Conservation (phyloP, 768 basidiomycete species). For the Mycena vulgaris region DNA sequence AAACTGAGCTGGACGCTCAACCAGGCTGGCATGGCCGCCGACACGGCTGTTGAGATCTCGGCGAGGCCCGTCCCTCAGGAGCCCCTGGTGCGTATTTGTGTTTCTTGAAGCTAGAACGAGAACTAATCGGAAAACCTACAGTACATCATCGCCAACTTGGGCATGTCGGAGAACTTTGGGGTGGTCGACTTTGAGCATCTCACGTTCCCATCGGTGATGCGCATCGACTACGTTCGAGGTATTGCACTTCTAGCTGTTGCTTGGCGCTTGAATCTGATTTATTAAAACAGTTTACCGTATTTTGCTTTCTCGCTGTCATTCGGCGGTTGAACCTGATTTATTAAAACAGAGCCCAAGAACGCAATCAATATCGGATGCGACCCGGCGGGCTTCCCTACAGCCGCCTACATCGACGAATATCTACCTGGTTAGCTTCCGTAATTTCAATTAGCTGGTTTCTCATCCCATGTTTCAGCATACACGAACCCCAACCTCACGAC, state of each 20-base stretch:
- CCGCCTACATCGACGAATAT: conserved; percentile 77
- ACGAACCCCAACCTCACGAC: conserved; percentile 86
- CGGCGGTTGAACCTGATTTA: too few relatives aligned
- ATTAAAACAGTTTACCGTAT: too few relatives aligned
- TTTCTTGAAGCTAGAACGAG: not conserved
- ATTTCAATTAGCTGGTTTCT: not conserved
- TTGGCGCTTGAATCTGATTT: too few relatives aligned
- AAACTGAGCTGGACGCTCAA: conserved; percentile 80
- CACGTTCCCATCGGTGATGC: conserved; percentile 81
- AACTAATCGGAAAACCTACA: conserved; percentile 42
- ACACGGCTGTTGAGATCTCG: conserved; percentile 70
- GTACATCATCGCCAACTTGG: conserved; percentile 91
- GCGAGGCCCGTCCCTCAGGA: conserved; percentile 84
- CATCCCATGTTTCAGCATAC: conserved; percentile 69
- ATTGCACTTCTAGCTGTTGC: too few relatives aligned
- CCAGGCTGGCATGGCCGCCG: conserved; percentile 72
- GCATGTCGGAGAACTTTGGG: conserved; percentile 86
- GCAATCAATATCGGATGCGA: conserved; percentile 88
- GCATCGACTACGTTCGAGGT: conserved; percentile 86
- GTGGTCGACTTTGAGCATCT: conserved; percentile 79
- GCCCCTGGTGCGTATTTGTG: conserved; percentile 71
- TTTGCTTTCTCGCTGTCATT: too few relatives aligned
- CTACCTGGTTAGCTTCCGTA: conserved; percentile 2
- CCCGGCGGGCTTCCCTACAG: conserved; percentile 84
- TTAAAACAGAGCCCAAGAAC: conserved; percentile 75